A percentile compares a stretch with the other conserved stretches of the same genome.
These are phyloP conservation scores for Basidioascus undulatus DNA, from an alignment of 768 basidiomycete species.

Conservation along the genomic window DNA sequence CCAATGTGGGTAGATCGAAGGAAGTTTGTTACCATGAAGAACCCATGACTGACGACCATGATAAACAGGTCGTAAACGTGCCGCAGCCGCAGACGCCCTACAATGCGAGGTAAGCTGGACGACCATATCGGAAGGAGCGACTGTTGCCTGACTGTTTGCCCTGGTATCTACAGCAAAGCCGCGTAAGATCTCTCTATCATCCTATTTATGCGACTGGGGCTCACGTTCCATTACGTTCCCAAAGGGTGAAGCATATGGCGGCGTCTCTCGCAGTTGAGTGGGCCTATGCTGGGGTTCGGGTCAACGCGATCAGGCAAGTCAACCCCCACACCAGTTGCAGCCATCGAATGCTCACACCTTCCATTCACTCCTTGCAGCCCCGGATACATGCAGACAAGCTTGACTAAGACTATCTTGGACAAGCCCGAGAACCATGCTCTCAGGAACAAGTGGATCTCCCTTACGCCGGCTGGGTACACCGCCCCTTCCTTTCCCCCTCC, in stretches of 20 bases:
- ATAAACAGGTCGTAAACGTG: conserved; percentile 49
- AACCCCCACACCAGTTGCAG: background rate
- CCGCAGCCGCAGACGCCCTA: conserved; percentile 89
- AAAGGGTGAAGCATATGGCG: conserved; percentile 84
- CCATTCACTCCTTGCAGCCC: conserved; percentile 34
- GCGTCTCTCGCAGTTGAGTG: conserved; percentile 81
- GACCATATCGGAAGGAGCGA: conserved; percentile 7
- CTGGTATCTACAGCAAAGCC: no score
- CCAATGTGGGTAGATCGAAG: conserved; percentile 38
- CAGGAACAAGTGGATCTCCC: conserved; percentile 26
- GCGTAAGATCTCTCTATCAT: background rate
- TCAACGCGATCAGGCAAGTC: conserved; percentile 26
- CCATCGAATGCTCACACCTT: no score
- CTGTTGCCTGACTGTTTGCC: background rate
- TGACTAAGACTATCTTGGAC: conserved; percentile 60
- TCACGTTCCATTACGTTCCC: no score
- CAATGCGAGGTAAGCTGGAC: conserved; percentile 82
- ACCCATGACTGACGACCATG: background rate
- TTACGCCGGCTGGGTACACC: background rate
- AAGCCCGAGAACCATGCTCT: conserved; percentile 48
- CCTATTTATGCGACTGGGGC: no score
- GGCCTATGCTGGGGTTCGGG: conserved; percentile 70
- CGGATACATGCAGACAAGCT: conserved; percentile 45
- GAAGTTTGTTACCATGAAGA: no score
- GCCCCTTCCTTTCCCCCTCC: background rate